Base-by-base conservation (phyloP, 352 stramenopile genomes). In the Pythium aquatile region DNA sequence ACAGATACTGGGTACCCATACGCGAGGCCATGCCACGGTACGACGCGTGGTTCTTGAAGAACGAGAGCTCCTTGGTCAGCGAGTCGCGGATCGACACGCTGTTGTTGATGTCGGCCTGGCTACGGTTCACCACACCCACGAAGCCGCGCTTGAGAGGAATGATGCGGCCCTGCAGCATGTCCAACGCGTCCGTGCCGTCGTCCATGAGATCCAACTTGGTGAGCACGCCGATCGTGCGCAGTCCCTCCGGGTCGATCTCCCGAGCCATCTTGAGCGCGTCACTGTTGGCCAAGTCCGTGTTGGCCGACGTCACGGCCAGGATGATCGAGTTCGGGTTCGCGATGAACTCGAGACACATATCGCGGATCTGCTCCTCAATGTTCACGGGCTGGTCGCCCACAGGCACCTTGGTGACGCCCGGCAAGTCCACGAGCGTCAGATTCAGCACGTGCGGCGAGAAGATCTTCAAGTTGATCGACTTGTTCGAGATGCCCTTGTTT, bases 121-220 rank as follows among this genome's bases (percentile, higher is more conserved):
- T 98, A 56, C 98, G 89, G 82, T 99, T 99, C 63, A 99, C 97
- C 11, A 99, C 96, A 55, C 90, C 97, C 53, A 99, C 96, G 66
- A 99, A 99, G 52, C 98, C 98, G 58, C 91, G 85, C 58, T 98
- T 96, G 26, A 99, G 85, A 29, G 97, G 96, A 68, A 99, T 99
- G 10, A 99, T 87, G 65, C 91, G 88, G 69, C 98, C 98, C 40
- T 98, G 81, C 26, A 99, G 83, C 79, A 99, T 98, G 52, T 99
- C 96, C 57, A 91, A 78, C 7, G 96, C 97, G 79, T 99, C 98
- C 9, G 98, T 99, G 54, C 98, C 98, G 59, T 98, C 91, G 81
- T 99, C 98, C 97, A 99, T 99, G 44, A 99, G 87, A 76, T 99
- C 98, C 24, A 99, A 77, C 77, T 99, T 99, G 2, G 98, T 99